These are phyloP conservation scores for Mycena sanguinolenta DNA, from an alignment of 768 basidiomycete genomes.

Conservation along the genomic window DNA sequence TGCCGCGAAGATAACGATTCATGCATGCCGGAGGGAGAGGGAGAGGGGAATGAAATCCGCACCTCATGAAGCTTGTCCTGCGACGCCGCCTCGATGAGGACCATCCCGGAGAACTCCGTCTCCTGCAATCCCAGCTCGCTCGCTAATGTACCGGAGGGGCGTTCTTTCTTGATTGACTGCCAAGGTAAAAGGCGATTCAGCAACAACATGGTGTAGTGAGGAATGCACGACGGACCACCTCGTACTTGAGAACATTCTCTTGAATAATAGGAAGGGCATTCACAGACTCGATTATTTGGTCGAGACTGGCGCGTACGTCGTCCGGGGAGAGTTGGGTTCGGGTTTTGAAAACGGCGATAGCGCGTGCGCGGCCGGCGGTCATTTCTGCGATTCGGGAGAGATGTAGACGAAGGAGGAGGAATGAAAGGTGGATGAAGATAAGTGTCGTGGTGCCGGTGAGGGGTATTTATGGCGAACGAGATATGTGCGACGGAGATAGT, in stretches of 20 bases:
- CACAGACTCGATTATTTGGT: not conserved
- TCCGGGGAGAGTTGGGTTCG: not conserved
- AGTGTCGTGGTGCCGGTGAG: no score
- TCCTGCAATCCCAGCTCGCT: not conserved
- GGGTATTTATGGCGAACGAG: no score
- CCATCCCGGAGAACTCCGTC: not conserved
- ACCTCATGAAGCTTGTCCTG: not conserved
- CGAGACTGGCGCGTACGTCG: not conserved
- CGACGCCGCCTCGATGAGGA: not conserved
- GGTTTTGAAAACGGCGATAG: not conserved
- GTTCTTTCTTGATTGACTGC: not conserved
- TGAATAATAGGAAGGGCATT: not conserved
- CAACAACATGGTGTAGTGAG: no score
- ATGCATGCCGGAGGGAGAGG: not conserved
- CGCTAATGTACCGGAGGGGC: not conserved
- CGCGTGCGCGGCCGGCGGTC: slow-evolving; percentile 10
- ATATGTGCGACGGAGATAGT: no score
- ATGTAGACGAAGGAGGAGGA: no score
- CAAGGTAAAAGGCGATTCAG: no score
- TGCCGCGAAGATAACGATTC: no score
- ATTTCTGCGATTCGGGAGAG: no score
- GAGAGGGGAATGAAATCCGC: not conserved
- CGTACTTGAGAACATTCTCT: slow-evolving; percentile 6
- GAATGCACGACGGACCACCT: no score
- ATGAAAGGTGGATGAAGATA: no score